Evolutionary conservation across 1,284 basidiomycete genomes (phyloP).

Genomic region (Pseudozyma hubeiensis): DNA sequence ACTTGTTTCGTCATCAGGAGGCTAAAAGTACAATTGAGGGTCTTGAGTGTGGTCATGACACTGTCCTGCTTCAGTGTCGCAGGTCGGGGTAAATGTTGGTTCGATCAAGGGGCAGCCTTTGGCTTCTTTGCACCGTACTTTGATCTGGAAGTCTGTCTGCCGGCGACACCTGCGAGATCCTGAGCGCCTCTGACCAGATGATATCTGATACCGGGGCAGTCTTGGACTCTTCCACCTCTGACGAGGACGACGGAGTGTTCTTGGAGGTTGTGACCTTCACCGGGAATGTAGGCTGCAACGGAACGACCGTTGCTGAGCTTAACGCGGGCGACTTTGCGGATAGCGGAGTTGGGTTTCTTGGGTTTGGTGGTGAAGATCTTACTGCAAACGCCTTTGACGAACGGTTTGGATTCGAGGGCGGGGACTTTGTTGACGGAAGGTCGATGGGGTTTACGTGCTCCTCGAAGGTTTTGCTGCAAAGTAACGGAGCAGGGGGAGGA

Average conservation of each 20-base stretch:
- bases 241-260: slow-evolving; percentile 96
- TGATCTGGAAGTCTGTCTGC: slow-evolving; percentile 83
- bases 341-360: slow-evolving; percentile 98
- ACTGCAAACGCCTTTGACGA: slow-evolving; percentile 68
- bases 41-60: not conserved
- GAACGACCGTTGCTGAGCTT: slow-evolving; percentile 90
- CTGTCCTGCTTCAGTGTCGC: too few relatives aligned
- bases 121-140: slow-evolving; percentile 96
- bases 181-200: slow-evolving; percentile 92
- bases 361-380: slow-evolving; percentile 75
- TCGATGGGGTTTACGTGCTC: slow-evolving; percentile 63
- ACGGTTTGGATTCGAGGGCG: slow-evolving; percentile 63
- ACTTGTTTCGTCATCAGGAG: not conserved
- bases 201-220: slow-evolving; percentile 82
- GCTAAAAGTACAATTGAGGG: slow-evolving; percentile 22
- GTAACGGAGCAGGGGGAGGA: slow-evolving; percentile 50
- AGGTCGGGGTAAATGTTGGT: too few relatives aligned
- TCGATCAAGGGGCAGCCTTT: slow-evolving; percentile 68
- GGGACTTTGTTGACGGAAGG: slow-evolving; percentile 69
- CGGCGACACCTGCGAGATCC: slow-evolving; percentile 91
- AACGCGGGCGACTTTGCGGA: slow-evolving; percentile 94
- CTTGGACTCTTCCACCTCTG: slow-evolving; percentile 93
- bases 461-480: slow-evolving; percentile 65
- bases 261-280: slow-evolving; percentile 97
- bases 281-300: slow-evolving; percentile 92